Percentiles rank a stretch among this genome's conserved stretches.
phyloP scores from a whole-genome alignment of 2,329 filamentous ascomycete species.

The Xylariaceae sp. region DNA sequence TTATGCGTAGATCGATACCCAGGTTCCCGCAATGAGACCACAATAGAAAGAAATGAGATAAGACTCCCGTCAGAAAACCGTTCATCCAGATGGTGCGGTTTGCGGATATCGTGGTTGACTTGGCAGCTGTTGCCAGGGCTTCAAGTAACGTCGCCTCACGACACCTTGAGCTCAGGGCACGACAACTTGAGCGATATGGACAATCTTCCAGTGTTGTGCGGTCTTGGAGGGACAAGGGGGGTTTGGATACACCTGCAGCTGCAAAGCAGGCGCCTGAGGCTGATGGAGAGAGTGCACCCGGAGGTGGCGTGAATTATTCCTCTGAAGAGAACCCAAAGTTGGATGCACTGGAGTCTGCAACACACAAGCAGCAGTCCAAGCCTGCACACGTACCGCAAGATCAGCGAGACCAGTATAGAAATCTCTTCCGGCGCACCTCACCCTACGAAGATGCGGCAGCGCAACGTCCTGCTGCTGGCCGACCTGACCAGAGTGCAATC shows the following conservation, averaged over 20 bases:
- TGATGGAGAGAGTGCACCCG: constrained; percentile 1
- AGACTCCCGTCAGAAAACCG: background rate
- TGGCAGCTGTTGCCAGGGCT: constrained; percentile 65
- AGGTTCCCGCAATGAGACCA: too few relatives aligned
- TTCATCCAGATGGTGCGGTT: constrained; percentile 44
- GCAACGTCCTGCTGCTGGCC: constrained; percentile 7
- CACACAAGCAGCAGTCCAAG: background rate
- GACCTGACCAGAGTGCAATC: constrained; percentile 20
- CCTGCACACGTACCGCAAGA: background rate
- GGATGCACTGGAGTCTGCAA: background rate
- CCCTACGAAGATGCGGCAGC: constrained; percentile 6
- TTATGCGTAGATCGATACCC: too few relatives aligned
- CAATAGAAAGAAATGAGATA: background rate
- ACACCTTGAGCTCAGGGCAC: constrained; percentile 53
- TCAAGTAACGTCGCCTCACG: constrained; percentile 63
- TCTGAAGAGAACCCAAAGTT: background rate
- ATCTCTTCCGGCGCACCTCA: constrained; percentile 7
- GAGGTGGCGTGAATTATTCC: too few relatives aligned
- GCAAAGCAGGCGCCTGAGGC: background rate
- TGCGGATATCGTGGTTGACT: constrained; percentile 64
- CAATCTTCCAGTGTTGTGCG: constrained; percentile 41
- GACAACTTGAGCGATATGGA: constrained; percentile 49
- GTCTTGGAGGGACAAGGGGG: constrained; percentile 25
- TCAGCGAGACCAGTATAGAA: constrained; percentile 6
- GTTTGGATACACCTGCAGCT: background rate